Base-by-base conservation (phyloP, 495 filamentous ascomycete genomes). In the Parathielavia hyrcaniae region DNA sequence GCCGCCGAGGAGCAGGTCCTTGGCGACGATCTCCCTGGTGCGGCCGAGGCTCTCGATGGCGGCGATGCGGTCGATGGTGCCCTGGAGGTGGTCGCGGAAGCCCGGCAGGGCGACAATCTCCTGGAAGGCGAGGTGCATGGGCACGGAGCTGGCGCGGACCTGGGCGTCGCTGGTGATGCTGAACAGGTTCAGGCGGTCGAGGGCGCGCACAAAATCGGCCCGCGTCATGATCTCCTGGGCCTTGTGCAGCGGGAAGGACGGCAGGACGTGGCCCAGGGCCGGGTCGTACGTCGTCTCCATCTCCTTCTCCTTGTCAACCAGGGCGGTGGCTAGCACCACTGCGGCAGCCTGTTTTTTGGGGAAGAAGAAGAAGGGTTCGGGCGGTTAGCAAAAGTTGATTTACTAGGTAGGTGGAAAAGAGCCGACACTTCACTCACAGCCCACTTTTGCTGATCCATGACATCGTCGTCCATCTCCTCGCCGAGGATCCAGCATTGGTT, bases 401-500 rank as follows among this genome's bases (percentile, higher is more conserved):
- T n/a, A 36, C 14, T 14, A 16, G 38, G 36, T 50, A 5, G 32
- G 38, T 17, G 36, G 50, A 16, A 19, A 22, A n/a, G 11, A 41
- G n/a, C n/a, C n/a, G n/a, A n/a, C n/a, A n/a, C n/a, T n/a, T 7
- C 43, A 77, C 85, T 70, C 71, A 90, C 86, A 34, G 92, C 86
- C 73, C 87, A 93, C 68, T 98, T 98, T 63, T 97, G 93, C 72
- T 97, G 86, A 66, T 97, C 90, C 93, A 98, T 97, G 40, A 97
- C 93, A 72, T 98, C 93, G 74, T 98, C 93, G 63, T 98, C 93
- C 91, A 97, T 97, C 60, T 89, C 88, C 43, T 69, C 75, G 16
- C 93, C 93, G 11, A 98, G 81, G 59, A 97, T 95, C 82, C 91
- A 90, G 71, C 91, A 96, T 61, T 95, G 85, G 72, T 95, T 97